Base-by-base conservation (phyloP, 768 basidiomycete genomes). In the Termitomyces eurrhizus region DNA sequence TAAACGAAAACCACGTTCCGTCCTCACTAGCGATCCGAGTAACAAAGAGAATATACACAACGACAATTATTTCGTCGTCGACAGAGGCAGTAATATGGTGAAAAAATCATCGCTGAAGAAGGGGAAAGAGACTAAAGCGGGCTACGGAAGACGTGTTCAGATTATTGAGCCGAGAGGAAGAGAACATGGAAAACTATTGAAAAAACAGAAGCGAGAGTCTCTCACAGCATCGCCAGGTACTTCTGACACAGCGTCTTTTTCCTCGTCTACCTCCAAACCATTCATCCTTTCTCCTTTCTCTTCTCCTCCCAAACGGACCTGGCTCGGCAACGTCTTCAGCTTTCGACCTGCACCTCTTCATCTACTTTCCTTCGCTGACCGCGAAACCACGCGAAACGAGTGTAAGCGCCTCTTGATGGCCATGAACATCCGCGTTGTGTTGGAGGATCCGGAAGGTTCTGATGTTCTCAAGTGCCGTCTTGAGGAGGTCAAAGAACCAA, bases 291-390 rank as follows among this genome's bases (percentile, higher is more conserved):
- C 82, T 33, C 77, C 78, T 58, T 74, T 74, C 58, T 73, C 72
- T 57, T 68, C 73, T 24, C 75, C 76, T 32, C 82, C 84, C 18
- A 87, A 82, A 74, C 83, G 84, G 62, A 83, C 81, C 54, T 98
- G 95, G 96, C 84, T 99, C 62, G 86, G 86, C 48, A 90, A 87
- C 67, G 82, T 97, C 45, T 95, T 98, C 82, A 90, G 85, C 70
- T 88, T 93, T 77, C 92, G 89, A 67, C 86, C 91, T 0, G 76
- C 84, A 35, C 79, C 74, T 35, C 84, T 83, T 59, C 73, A 66
- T 41, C 76, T 95, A 12, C 72, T 83, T 46, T 92, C 89, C 4
- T 72, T 78, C 14, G 78, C 81, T 58, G 84, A 87, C 60, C 72
- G 80, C 12, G 78, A 84, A 62, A 85, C 81, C 44, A 90, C 93